Evolutionary conservation across 2,329 filamentous ascomycete genomes (phyloP).

Genomic region (Pseudogymnoascus verrucosus): DNA sequence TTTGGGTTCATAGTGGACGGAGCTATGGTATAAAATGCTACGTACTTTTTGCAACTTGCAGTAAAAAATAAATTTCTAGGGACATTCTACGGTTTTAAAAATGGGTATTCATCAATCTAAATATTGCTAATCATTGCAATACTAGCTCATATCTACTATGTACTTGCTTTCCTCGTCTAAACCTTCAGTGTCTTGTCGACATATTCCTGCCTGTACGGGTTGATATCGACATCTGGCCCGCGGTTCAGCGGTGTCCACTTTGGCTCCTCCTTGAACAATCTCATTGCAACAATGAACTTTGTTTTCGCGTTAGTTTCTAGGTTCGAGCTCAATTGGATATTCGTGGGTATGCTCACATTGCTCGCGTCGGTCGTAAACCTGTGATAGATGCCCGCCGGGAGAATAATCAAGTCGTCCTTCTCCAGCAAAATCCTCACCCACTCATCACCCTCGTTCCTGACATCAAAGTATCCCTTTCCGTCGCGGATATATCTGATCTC

Average conservation of each 20-base stretch:
- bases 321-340: background rate
- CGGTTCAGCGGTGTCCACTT: slow-evolving; percentile 96
- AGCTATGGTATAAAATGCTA: background rate
- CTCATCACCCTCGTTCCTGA: slow-evolving; percentile 70
- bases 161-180: background rate
- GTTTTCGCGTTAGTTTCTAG: slow-evolving; percentile 10
- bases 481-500: slow-evolving; percentile 93
- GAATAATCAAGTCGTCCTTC: slow-evolving; percentile 83
- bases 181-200: slow-evolving; percentile 32
- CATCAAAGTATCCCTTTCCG: slow-evolving; percentile 88
- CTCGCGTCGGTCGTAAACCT: slow-evolving; percentile 89
- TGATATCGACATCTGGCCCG: slow-evolving; percentile 65
- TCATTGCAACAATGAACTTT: slow-evolving; percentile 91
- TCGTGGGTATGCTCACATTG: slow-evolving; percentile 57
- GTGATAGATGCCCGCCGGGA: slow-evolving; percentile 94
- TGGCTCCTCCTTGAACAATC: slow-evolving; percentile 94
- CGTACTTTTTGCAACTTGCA: background rate
- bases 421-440: slow-evolving; percentile 84
- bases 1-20: background rate
- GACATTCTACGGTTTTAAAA: background rate
- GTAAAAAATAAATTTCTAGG: background rate
- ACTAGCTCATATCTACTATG: background rate
- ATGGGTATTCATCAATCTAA: background rate
- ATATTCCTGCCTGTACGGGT: slow-evolving; percentile 73
- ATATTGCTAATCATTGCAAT: background rate